Base-by-base conservation (phyloP, 805 yeast species). In the Cyberlindnera bimundalis region DNA sequence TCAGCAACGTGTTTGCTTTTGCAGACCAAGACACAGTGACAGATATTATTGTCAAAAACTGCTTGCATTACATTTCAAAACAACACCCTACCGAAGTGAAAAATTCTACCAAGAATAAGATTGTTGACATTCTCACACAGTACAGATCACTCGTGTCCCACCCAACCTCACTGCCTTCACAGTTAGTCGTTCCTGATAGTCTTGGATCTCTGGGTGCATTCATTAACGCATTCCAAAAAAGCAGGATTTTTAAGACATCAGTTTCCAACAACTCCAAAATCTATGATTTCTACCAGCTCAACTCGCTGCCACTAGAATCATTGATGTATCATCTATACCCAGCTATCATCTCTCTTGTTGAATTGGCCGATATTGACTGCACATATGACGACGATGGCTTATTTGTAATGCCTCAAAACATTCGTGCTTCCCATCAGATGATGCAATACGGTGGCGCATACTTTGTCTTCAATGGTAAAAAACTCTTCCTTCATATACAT, bases 151-250 rank as follows among this genome's bases (percentile, higher is more conserved):
- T 68, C 16, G 73, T 70, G 15, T 68, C 72, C 7, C 65, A 67
- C 11, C 61, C 67, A 19, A 62, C 70, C 35, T 62, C 68, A 0
- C 64, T 74, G 5, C 71, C 79, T 12, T 75, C 79, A 11, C 88
- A 84, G 55, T 67, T 93, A 46, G 73, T 91, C 6, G 69, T 91
- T 59, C 98, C 99, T 0, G 86, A 84, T 33, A 77, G 91, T 9
- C 67, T 93, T 52, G 77, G 78, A 43, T 78, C 86, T 32, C 67
- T 91, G 40, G 79, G 91, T 9, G 73, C 81, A 52, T 79, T 75
- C 51, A 57, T 84, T 36, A 68, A 89, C 37, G 70, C 91, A 0
- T 78, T 89, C 45, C 72, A 80, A 49, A 93, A 91, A 58, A 59
- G 84, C 2, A 72, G 68, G 39, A 79, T 88, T 1, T 70, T 90